Evolutionary conservation across 192 early-diverging fungal species (phyloP).

Genomic region (Coemansia sp.): DNA sequence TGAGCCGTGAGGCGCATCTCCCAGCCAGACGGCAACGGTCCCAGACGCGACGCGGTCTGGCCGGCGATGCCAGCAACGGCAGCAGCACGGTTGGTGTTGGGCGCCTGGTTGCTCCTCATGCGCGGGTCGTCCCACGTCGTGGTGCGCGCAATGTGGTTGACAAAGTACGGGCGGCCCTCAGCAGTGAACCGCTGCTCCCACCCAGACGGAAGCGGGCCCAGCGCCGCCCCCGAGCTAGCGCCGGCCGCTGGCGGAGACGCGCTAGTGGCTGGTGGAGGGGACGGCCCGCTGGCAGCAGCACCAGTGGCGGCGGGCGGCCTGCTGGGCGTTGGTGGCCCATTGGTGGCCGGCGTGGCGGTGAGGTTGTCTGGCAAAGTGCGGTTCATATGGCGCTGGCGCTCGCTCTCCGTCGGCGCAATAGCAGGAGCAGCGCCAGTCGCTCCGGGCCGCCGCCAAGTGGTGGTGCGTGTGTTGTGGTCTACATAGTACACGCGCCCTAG

Average conservation of each 20-base stretch:
- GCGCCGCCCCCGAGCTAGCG: conserved; percentile 30
- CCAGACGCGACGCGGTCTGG: conserved; percentile 60
- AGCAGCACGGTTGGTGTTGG: conserved; percentile 37
- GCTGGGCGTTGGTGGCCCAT: background rate
- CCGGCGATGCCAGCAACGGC: conserved; percentile 46
- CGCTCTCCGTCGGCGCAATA: conserved; percentile 62
- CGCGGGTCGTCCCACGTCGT: conserved; percentile 93
- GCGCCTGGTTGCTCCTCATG: conserved; percentile 37
- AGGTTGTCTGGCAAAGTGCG: conserved; percentile 73
- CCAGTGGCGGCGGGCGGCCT: conserved; percentile 8
- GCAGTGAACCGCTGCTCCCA: conserved; percentile 79
- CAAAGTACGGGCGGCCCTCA: conserved; percentile 85
- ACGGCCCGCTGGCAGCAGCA: conserved; percentile 8
- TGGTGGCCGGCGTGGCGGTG: background rate
- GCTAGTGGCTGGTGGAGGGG: background rate
- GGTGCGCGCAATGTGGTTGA: conserved; percentile 85
- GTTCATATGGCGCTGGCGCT: conserved; percentile 78
- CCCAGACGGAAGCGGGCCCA: conserved; percentile 78
- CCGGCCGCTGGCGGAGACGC: conserved; percentile 16
- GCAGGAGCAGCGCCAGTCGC: conserved; percentile 14
- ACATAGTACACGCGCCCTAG: conserved; percentile 95
- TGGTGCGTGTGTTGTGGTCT: conserved; percentile 94
- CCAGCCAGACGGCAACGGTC: conserved; percentile 95
- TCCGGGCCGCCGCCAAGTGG: conserved; percentile 79
- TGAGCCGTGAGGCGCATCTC: conserved; percentile 97